Conservation (phyloP, 2,329 filamentous ascomycete species). For the Alternaria sp. region DNA sequence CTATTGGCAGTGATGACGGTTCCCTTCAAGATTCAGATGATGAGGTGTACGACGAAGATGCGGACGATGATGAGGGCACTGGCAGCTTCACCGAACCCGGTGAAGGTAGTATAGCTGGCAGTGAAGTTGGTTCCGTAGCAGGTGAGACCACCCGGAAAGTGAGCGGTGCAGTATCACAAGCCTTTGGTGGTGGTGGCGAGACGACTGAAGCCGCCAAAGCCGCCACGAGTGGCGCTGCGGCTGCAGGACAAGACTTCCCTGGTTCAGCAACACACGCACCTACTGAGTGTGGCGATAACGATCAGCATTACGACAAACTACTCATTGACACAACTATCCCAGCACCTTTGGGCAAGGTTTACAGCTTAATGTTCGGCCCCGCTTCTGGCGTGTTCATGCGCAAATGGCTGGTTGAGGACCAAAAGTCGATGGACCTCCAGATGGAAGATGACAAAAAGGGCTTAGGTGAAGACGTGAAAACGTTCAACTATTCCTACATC, state of each 20-base stretch:
- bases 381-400: slow-evolving; percentile 82
- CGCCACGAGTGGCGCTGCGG: slow-evolving; percentile 52
- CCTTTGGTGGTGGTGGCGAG: slow-evolving; percentile 49
- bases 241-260: slow-evolving; percentile 73
- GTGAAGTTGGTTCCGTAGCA: slow-evolving; percentile 61
- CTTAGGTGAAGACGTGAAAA: slow-evolving; percentile 76
- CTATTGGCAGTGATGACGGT: slow-evolving; percentile 57
- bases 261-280: slow-evolving; percentile 83
- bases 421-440: slow-evolving; percentile 88
- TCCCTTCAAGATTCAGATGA: slow-evolving; percentile 74
- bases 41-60: slow-evolving; percentile 82
- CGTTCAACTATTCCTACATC: slow-evolving; percentile 83
- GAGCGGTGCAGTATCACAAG: slow-evolving; percentile 63
- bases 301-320: slow-evolving; percentile 82
- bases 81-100: slow-evolving; percentile 69
- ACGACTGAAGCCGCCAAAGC: slow-evolving; percentile 50
- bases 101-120: slow-evolving; percentile 63
- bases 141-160: slow-evolving; percentile 71
- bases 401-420: slow-evolving; percentile 85
- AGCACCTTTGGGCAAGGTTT: slow-evolving; percentile 91
- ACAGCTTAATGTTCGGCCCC: slow-evolving; percentile 85
- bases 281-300: slow-evolving; percentile 84
- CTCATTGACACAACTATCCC: slow-evolving; percentile 86
- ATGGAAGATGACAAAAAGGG: slow-evolving; percentile 85
- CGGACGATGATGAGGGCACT: slow-evolving; percentile 74